phyloP scores from a whole-genome alignment of 371 early-diverging fungal genomes.

The Synchytrium microbalum region DNA sequence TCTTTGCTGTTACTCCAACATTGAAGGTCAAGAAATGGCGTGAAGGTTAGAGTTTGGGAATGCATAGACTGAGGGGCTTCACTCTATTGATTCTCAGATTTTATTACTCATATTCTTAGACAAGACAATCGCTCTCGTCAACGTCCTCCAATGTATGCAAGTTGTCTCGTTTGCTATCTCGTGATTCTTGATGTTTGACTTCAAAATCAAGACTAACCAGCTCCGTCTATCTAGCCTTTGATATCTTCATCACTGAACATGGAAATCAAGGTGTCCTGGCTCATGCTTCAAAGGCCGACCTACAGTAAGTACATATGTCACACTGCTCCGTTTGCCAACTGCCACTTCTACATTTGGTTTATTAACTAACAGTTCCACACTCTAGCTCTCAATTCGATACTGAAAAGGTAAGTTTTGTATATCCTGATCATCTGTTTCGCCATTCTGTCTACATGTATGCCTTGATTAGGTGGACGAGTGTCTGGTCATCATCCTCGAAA shows the following conservation, averaged over 20 bases:
- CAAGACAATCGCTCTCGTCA: not conserved
- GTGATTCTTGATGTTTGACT: too few relatives aligned
- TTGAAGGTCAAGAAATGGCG: not conserved
- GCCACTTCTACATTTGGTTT: not conserved
- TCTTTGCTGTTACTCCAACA: too few relatives aligned
- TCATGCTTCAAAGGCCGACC: not conserved
- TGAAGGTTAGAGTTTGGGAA: not conserved
- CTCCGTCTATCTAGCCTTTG: too few relatives aligned
- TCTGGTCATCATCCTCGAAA: not conserved
- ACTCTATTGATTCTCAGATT: too few relatives aligned
- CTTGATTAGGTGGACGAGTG: not conserved
- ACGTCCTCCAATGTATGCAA: not conserved
- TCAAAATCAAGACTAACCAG: too few relatives aligned
- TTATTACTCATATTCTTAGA: not conserved
- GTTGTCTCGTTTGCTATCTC: too few relatives aligned
- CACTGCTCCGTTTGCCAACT: not conserved
- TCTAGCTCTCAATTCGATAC: not conserved
- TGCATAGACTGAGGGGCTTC: too few relatives aligned
- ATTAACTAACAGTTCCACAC: not conserved
- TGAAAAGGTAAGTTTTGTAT: too few relatives aligned
- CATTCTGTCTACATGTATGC: too few relatives aligned
- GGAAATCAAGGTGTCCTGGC: not conserved
- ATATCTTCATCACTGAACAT: not conserved
- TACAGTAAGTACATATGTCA: too few relatives aligned
- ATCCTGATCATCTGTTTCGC: too few relatives aligned